Conservation (phyloP, 306 rosid genomes). For the Hippophae gyantsensis region DNA sequence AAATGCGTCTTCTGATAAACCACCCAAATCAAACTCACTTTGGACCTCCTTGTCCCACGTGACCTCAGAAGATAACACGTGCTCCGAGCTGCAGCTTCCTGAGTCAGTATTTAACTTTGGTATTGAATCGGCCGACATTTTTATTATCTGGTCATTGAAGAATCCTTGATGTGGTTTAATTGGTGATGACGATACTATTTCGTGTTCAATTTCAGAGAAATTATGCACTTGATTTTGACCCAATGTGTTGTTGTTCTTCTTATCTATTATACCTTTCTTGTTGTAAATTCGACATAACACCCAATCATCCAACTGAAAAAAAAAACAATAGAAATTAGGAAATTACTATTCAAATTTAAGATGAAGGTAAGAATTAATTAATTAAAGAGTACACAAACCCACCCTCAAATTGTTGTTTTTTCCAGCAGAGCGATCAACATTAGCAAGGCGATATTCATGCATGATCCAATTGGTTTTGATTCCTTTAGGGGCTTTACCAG, state of each 20-base stretch:
- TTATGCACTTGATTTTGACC: conserved; percentile 14
- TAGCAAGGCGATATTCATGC: conserved; percentile 97
- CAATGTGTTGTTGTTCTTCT: conserved; percentile 1
- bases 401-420: conserved; percentile 62
- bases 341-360: neutral
- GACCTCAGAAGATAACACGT: conserved; percentile 45
- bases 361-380: neutral
- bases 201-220: conserved; percentile 36
- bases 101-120: conserved; percentile 54
- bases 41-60: conserved; percentile 68
- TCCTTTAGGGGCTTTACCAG: conserved; percentile 81
- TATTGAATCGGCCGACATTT: conserved; percentile 52
- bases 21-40: conserved; percentile 54
- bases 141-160: conserved; percentile 27
- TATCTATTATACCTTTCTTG: conserved; percentile 73
- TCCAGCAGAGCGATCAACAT: conserved; percentile 74
- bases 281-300: conserved; percentile 88
- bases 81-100: conserved; percentile 62
- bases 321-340: neutral
- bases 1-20: conserved; percentile 20
- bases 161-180: neutral
- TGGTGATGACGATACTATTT: conserved; percentile 12
- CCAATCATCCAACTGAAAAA: conserved; percentile 88
- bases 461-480: conserved; percentile 95
- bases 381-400: neutral